phyloP scores from a whole-genome alignment of 1,284 basidiomycete species.

The Psilocybe mexicana region DNA sequence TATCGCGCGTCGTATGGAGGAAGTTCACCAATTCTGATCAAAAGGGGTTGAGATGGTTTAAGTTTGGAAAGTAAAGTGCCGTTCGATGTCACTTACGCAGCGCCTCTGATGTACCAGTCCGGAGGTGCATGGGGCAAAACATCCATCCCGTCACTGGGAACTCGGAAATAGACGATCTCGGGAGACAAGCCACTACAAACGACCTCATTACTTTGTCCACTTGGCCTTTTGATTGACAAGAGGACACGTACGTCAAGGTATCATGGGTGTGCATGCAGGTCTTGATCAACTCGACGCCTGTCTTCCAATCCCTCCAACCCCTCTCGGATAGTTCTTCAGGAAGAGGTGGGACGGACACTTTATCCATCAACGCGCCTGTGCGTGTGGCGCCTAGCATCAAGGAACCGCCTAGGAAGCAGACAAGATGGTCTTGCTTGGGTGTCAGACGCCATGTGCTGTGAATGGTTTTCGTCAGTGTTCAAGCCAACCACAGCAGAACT shows the following conservation, averaged over 20 bases:
- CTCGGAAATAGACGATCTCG: conserved; percentile 81
- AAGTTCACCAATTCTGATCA: conserved; percentile 42
- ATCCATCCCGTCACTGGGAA: conserved; percentile 53
- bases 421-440: conserved; percentile 95
- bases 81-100: conserved; percentile 39
- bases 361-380: conserved; percentile 48
- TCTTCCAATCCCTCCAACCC: conserved; percentile 78
- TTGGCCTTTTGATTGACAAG: too few species aligned
- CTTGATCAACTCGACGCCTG: conserved; percentile 80
- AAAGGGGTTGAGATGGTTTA: background rate
- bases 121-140: conserved; percentile 37
- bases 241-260: conserved; percentile 71
- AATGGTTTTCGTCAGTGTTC: background rate
- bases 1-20: conserved; percentile 84
- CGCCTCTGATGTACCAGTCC: conserved; percentile 91
- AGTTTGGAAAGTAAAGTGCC: background rate
- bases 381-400: conserved; percentile 89
- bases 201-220: background rate
- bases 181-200: conserved; percentile 70
- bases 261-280: conserved; percentile 90
- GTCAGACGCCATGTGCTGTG: conserved; percentile 66
- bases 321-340: conserved; percentile 51
- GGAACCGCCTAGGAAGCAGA: conserved; percentile 92
- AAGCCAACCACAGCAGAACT: too few species aligned
- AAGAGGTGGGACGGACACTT: conserved; percentile 63